A percentile compares a stretch with the other conserved stretches of the same genome.
Conservation (phyloP, 2,329 filamentous ascomycete genomes). For the Colletotrichum tropicale region DNA sequence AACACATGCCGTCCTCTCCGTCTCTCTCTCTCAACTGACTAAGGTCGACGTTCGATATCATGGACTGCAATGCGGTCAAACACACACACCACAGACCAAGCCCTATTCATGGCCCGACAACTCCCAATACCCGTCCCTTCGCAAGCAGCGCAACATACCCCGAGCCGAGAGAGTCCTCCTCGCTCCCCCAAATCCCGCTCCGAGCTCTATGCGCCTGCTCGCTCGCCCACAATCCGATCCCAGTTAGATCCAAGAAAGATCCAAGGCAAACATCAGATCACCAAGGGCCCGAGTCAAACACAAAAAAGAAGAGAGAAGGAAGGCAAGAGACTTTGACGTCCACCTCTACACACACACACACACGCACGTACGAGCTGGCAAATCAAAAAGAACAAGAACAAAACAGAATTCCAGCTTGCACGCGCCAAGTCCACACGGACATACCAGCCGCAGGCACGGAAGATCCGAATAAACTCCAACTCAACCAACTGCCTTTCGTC, state of each 20-base stretch:
- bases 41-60: background rate
- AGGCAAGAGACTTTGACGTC: background rate
- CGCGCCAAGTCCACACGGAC: background rate
- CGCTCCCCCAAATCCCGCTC: background rate
- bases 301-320: background rate
- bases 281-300: background rate
- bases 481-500: background rate
- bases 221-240: background rate
- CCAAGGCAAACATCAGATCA: constrained; percentile 6
- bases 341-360: background rate
- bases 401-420: background rate
- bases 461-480: background rate
- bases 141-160: background rate
- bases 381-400: background rate
- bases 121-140: background rate
- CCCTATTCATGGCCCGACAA: background rate
- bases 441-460: background rate
- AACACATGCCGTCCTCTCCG: background rate
- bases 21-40: background rate
- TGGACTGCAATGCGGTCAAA: background rate
- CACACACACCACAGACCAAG: background rate
- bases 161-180: background rate
- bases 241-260: background rate
- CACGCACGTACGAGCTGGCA: background rate
- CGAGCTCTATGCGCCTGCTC: background rate